phyloP scores from a whole-genome alignment of 1,139 yeast species.

The Zygosaccharomyces pseudobailii region DNA sequence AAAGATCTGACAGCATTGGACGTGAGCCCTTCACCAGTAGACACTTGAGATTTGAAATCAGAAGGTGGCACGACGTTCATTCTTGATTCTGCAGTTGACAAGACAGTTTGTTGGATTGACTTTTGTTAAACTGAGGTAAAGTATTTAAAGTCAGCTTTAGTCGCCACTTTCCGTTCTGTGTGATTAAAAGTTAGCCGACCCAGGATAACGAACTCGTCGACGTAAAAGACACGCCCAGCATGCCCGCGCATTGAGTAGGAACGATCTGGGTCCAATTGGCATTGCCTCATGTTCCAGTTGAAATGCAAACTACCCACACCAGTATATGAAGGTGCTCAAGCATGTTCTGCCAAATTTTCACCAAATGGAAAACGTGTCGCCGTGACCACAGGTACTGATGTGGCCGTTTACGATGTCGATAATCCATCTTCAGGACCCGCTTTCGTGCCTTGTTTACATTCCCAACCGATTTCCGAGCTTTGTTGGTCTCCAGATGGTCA shows the following conservation, averaged over 20 bases:
- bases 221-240: neutral
- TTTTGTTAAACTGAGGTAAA: neutral
- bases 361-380: constrained; percentile 67
- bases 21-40: constrained; percentile 20
- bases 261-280: constrained; percentile 1
- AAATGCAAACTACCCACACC: constrained; percentile 5
- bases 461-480: constrained; percentile 25
- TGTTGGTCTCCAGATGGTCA: constrained; percentile 71
- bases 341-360: constrained; percentile 53
- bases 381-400: constrained; percentile 43
- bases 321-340: constrained; percentile 3
- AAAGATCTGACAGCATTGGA: constrained; percentile 30
- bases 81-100: neutral
- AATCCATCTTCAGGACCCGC: constrained; percentile 31
- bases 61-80: constrained; percentile 32
- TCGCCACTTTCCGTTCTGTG: constrained; percentile 4
- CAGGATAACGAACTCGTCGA: neutral
- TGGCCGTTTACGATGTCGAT: constrained; percentile 41
- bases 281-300: constrained; percentile 6
- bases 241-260: neutral
- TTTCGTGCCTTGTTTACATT: constrained; percentile 25
- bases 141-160: neutral
- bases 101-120: neutral
- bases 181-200: neutral
- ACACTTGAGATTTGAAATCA: constrained; percentile 21